Evolutionary conservation across 345 rosid species (phyloP).

Genomic region (Salix caprea): DNA sequence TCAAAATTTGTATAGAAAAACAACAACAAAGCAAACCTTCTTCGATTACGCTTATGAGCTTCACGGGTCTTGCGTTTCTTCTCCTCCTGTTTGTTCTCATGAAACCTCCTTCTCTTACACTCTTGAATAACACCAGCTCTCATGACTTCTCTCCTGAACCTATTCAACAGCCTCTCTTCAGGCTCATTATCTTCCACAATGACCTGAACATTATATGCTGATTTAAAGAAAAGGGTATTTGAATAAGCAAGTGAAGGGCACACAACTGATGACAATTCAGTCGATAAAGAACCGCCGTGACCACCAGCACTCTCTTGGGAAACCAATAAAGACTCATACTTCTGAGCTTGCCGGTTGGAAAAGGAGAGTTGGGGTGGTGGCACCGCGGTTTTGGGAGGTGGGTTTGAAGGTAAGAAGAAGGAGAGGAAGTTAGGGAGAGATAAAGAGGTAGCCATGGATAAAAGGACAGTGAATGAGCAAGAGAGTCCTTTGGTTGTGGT

Average conservation of each 20-base stretch:
- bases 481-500: not conserved
- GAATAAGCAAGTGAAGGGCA: conserved; percentile 68
- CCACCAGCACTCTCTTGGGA: conserved; percentile 20
- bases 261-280: conserved; percentile 55
- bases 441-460: conserved; percentile 57
- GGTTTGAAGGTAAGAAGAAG: conserved; percentile 48
- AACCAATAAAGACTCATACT: conserved; percentile 21
- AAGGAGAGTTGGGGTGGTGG: conserved; percentile 6
- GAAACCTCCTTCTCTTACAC: conserved; percentile 57
- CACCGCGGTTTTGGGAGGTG: conserved; percentile 6
- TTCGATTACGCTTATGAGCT: conserved; percentile 75
- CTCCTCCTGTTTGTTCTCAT: conserved; percentile 72
- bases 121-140: conserved; percentile 80
- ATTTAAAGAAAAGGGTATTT: conserved; percentile 60
- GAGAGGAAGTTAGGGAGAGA: conserved; percentile 63
- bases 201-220: conserved; percentile 72
- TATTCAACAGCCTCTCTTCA: conserved; percentile 61
- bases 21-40: conserved; percentile 32
- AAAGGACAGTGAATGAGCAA: not conserved
- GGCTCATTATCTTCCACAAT: conserved; percentile 68
- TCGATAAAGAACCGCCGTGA: conserved; percentile 21
- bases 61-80: conserved; percentile 70
- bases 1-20: not conserved
- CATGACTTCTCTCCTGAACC: conserved; percentile 73
- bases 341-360: not conserved